Percentiles rank a stretch among this genome's conserved stretches.
Conservation (phyloP, 2,329 filamentous ascomycete species). For the Phialophora tarda region DNA sequence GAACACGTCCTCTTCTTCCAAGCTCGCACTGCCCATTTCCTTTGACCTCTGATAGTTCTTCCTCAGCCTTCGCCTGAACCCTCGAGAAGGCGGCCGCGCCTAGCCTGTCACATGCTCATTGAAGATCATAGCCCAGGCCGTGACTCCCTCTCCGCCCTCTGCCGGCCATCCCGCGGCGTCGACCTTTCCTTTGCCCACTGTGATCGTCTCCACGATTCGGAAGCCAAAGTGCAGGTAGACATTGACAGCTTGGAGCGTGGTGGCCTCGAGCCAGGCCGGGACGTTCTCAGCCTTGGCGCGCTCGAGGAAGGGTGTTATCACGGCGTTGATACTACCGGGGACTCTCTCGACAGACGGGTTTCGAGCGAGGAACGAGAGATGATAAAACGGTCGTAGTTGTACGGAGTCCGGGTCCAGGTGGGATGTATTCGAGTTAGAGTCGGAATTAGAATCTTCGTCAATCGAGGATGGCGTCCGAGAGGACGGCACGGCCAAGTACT, state of each 20-base stretch:
- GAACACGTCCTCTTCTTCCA: constrained; percentile 6
- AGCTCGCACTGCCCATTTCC: background rate
- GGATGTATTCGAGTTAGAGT: constrained; percentile 6
- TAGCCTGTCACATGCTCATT: constrained; percentile 28
- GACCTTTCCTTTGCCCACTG: constrained; percentile 29
- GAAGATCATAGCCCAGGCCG: constrained; percentile 34
- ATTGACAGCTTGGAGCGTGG: constrained; percentile 30
- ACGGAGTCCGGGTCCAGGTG: constrained; percentile 1
- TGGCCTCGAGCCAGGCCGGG: constrained; percentile 38
- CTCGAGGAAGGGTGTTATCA: constrained; percentile 35
- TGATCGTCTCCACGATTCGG: constrained; percentile 33
- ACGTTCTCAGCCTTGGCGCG: constrained; percentile 34
- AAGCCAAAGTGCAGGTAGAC: constrained; percentile 37
- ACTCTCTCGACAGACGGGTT: constrained; percentile 30
- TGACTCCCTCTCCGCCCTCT: constrained; percentile 27
- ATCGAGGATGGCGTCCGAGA: background rate
- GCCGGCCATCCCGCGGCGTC: constrained; percentile 32
- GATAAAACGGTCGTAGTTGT: constrained; percentile 33
- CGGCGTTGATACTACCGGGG: constrained; percentile 34
- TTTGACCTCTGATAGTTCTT: background rate
- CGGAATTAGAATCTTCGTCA: constrained; percentile 12
- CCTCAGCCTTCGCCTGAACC: background rate
- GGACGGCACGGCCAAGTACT: constrained; percentile 21
- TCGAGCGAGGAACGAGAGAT: constrained; percentile 37
- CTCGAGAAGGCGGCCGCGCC: background rate